phyloP scores from a whole-genome alignment of 768 basidiomycete genomes.

The Russula ochroleuca region DNA sequence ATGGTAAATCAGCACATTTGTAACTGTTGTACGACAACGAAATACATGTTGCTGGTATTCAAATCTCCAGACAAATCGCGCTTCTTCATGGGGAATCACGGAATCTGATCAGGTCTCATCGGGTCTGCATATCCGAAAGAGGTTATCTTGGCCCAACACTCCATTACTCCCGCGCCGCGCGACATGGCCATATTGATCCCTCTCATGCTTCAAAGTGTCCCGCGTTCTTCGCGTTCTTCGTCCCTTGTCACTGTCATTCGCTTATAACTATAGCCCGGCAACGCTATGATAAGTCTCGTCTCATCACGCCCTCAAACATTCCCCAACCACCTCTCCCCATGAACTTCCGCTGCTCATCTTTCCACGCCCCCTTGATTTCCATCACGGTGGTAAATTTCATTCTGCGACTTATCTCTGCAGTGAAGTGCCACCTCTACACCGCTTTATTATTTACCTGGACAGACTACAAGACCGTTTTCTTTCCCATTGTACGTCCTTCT shows the following conservation, averaged over 20 bases:
- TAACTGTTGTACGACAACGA: too few relatives aligned
- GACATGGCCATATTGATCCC: too few relatives aligned
- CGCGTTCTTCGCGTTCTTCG: constrained; percentile 9
- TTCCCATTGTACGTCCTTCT: constrained; percentile 30
- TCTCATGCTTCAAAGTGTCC: too few relatives aligned
- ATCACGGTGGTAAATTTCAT: constrained; percentile 7
- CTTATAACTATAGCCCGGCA: constrained; percentile 10
- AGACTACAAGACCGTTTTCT: constrained; percentile 33
- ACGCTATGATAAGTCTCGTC: constrained; percentile 8
- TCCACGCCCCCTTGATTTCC: neutral
- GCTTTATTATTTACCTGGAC: constrained; percentile 33
- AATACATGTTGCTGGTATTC: too few relatives aligned
- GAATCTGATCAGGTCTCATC: too few relatives aligned
- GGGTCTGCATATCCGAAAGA: too few relatives aligned
- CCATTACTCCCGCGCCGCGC: too few relatives aligned
- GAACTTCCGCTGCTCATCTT: neutral
- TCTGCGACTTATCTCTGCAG: constrained; percentile 6
- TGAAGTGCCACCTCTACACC: constrained; percentile 26
- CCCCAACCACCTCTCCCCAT: constrained; percentile 14
- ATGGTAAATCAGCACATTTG: too few relatives aligned
- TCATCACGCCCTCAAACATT: neutral
- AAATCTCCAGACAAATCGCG: too few relatives aligned
- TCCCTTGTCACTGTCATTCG: neutral
- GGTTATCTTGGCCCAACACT: too few relatives aligned
- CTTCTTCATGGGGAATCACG: too few relatives aligned